Percentiles rank a stretch among this genome's conserved stretches.
These are phyloP conservation scores for Colletotrichum magnum DNA, from an alignment of 2,329 filamentous ascomycete genomes.

Conservation along the genomic window DNA sequence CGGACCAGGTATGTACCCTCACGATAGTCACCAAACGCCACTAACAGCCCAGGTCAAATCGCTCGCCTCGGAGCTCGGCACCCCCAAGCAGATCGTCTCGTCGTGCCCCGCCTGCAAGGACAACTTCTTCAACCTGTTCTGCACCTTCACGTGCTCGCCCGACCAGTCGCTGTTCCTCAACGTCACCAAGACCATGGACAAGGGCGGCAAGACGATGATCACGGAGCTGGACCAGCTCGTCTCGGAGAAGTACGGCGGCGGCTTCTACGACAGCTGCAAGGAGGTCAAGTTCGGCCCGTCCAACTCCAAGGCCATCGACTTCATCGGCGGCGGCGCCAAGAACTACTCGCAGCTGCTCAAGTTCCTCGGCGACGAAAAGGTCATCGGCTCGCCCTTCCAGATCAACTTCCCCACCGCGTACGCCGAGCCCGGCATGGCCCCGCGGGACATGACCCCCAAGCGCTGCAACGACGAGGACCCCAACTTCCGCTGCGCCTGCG, in stretches of 20 bases:
- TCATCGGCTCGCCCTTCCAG: conserved; percentile 94
- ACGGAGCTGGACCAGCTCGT: conserved; percentile 93
- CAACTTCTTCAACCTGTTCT: conserved; percentile 99
- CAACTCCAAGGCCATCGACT: conserved; percentile 92
- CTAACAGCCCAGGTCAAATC: conserved; percentile 74
- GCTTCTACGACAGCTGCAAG: conserved; percentile 97
- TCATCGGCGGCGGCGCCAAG: conserved; percentile 95
- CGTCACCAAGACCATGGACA: conserved; percentile 80
- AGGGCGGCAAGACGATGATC: conserved; percentile 71
- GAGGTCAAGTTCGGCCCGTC: conserved; percentile 98
- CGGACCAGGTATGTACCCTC: conserved; percentile 75
- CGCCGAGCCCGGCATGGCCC: conserved; percentile 77
- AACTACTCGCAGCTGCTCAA: conserved; percentile 90
- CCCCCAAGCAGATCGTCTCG: conserved; percentile 89
- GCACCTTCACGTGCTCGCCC: conserved; percentile 97
- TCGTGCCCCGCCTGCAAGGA: conserved; percentile 97
- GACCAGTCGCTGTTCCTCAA: conserved; percentile 97
- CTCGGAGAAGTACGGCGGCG: conserved; percentile 84
- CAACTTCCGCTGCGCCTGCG: conserved; percentile 89
- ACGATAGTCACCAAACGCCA: background rate
- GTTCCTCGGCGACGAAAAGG: conserved; percentile 93
- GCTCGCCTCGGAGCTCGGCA: conserved; percentile 86
- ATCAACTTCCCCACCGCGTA: conserved; percentile 87
- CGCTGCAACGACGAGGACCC: conserved; percentile 92
- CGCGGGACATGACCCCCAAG: conserved; percentile 81